Evolutionary conservation across 192 early-diverging fungal species (phyloP), one percentile per base, ranked within the genome.

Genomic region (Diversispora epigaea): DNA sequence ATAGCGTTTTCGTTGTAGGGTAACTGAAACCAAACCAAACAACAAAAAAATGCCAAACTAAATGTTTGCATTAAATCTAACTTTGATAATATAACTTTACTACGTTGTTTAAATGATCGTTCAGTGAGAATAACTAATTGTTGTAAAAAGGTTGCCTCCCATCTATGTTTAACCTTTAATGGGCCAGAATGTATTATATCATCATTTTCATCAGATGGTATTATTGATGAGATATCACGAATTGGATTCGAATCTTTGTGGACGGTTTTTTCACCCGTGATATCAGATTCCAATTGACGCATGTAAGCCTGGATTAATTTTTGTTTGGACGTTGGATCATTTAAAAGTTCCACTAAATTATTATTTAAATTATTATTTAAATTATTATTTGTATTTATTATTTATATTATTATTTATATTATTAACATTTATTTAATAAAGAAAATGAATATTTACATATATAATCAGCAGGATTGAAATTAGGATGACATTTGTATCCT

Each of bases 401-500:
- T 22, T 11, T 52, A 46, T 10, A 69, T 44, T n/a, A 65, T 12
- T 15, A 44, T 40, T 32, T 32, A 32, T 32, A 32, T 32, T 32
- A 32, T 32, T 32, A 32, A 32, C 2, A 32, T 32, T 32, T 32
- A 32, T 32, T 32, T 32, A 32, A n/a, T 54, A 25, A 40, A 40
- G 22, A 22, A 69, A 19, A 39, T 56, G 39, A 71, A 58, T 58
- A 68, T 32, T 15, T 71, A 71, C 69, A 12, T 56, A 71, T 56
- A 71, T 71, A 58, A 57, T 71, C 70, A 6, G 70, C 70, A 15
- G 55, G 70, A 57, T 71, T 71, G 5, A 58, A 71, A 43, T 71
- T 71, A 2, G 50, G 43, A 15, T 58, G 50, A 43, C 70, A 71
- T 10, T 57, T 58, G n/a, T 21, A 58, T 10, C 70, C 70, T 43